Base-by-base conservation (phyloP, 164 flowering plant genomes). In the Magnolia kwangsiensis region DNA sequence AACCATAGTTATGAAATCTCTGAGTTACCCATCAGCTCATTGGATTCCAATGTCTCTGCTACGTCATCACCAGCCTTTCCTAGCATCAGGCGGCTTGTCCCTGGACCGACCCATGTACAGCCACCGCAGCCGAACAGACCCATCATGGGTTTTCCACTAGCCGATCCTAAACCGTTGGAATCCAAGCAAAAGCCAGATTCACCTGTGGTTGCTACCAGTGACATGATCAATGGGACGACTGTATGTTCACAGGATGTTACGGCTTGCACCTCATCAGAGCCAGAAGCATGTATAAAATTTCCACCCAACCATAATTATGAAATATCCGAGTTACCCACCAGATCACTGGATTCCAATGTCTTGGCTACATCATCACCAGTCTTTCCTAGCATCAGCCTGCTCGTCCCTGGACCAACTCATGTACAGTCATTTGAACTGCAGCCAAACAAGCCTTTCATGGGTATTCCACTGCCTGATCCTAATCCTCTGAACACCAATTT, bases 331-430 rank as follows among this genome's bases (percentile, higher is more conserved):
- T 78, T 70, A 64, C 80, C 73, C n/a, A 21, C n/a, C 18, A 50
- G 64, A 79, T 72, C 77, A 27, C 74, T 68, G 31, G 58, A 51
- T 71, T 45, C 85, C 37, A 24, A 20, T 13, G 23, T 55, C 19
- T 11, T 21, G 4, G 58, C 9, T 23, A 55, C 61, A 23, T 21
- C 71, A 65, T 18, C 76, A 21, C 61, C 71, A 51, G 50, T 58
- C 37, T 45, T 76, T 71, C 84, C 86, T 69, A 51, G 69, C 59
- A 73, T 76, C 76, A 74, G 67, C 58, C 45, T 77, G 65, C 77
- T 69, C 50, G 14, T 20, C 70, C 77, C 85, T 64, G 81, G 81
- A 65, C 74, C 77, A 72, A 27, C 71, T 61, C 63, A 72, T 20
- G 59, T 37, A n/a, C 49, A 31, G 71, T 45, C 50, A 7, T 77